Base-by-base conservation (phyloP, 139 green algal species). In the Diplosphaera chodatii region DNA sequence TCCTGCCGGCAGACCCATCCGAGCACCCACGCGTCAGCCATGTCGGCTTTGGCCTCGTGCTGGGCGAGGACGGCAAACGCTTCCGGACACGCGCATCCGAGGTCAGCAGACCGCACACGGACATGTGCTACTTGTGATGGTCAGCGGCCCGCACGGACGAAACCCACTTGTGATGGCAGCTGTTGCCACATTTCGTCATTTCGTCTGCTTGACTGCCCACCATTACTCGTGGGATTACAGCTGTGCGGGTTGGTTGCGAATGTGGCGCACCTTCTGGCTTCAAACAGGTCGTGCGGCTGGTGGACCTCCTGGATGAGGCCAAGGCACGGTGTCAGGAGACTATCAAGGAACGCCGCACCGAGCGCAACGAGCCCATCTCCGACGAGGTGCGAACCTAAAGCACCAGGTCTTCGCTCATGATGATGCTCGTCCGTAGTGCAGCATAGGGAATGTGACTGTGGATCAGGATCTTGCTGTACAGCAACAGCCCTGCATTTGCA, bases 291-390 rank as follows among this genome's bases (percentile, higher is more conserved):
- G 91, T 99, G 74, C 83, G 88, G 25, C 85, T 99, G 66, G 92
- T 93, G 63, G 93, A 98, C 74, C 91, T 99, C 70, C 84, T 99
- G 80, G 92, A 97, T 62, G 95, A 99, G 87, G 95, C 95, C 31
- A 90, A 92, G 76, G 30, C 40, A 2, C 78, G 87, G 31, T 92
- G 86, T 72, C 67, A 40, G n/a, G 59, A 40, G 31, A 89, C 81
- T 40, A 86, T 96, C 67, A 74, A 73, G 41, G 80, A 90, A 72
- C 82, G 91, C 29, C 68, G 82, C 3, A 48, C 48, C 20, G 79
- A 88, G 77, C 27, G 32, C 2, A 77, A 18, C 48, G 48, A 59
- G 48, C 48, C 48, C 40, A 79, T 74, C 30, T 56, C 48, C 5
- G 37, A 64, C 16, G 78, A 74, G 48, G 48, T 25, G 16, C 48